Conservation (phyloP, 2,329 filamentous ascomycete species). For the Colletotrichum gloeosporioides region DNA sequence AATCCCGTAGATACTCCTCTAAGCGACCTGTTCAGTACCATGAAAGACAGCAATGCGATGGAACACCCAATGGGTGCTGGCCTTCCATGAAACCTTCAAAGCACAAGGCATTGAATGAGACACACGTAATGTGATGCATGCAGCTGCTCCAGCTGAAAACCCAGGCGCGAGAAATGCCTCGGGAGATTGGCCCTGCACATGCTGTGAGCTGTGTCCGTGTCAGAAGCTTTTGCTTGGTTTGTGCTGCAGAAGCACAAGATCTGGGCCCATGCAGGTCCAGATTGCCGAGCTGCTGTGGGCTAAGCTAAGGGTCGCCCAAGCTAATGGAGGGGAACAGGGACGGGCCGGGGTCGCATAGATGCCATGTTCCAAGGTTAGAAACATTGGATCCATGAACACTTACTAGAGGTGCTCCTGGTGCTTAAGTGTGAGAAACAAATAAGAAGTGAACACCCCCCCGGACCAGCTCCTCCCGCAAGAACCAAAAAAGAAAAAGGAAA, state of each 20-base stretch:
- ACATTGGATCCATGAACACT: neutral
- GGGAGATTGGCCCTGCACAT: neutral
- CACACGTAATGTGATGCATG: neutral
- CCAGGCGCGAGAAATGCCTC: neutral
- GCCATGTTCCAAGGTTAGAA: neutral
- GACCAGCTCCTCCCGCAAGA: neutral
- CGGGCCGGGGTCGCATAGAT: neutral
- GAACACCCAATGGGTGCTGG: neutral
- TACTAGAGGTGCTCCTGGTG: neutral
- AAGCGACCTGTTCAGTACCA: neutral
- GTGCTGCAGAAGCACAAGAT: neutral
- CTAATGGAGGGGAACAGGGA: neutral
- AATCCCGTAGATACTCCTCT: neutral
- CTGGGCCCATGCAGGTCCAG: neutral
- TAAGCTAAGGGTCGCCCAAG: neutral
- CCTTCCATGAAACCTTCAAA: neutral
- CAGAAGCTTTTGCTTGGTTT: neutral
- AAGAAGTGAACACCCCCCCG: neutral
- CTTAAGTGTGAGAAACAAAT: neutral
- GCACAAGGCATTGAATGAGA: neutral
- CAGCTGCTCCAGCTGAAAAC: neutral
- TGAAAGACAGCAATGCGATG: neutral
- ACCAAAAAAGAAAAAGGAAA: neutral
- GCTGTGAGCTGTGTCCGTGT: neutral
- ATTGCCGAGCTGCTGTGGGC: neutral